A percentile compares a stretch with the other conserved stretches of the same genome.
phyloP scores from a whole-genome alignment of 306 rosid genomes.

The Glycine tomentella region DNA sequence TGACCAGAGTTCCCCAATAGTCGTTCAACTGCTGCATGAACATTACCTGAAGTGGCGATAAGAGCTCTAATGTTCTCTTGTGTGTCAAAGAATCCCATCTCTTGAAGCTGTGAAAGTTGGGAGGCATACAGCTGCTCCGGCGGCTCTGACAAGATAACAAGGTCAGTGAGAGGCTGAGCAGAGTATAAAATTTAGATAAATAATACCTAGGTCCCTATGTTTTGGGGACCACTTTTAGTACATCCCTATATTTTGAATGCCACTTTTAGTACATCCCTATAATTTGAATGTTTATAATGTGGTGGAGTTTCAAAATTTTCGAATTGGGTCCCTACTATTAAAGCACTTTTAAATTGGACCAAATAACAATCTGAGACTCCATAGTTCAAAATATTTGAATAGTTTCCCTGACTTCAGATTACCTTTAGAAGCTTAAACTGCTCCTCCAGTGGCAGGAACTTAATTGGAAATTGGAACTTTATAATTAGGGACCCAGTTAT shows the following conservation, averaged over 20 bases:
- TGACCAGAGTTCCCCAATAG: constrained; percentile 78
- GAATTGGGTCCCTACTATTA: background rate
- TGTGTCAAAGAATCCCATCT: constrained; percentile 91
- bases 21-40: constrained; percentile 87
- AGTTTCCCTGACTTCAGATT: background rate
- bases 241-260: background rate
- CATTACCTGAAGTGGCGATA: constrained; percentile 84
- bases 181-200: background rate
- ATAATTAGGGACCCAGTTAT: background rate
- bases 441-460: constrained; percentile 24
- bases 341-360: background rate
- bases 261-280: background rate
- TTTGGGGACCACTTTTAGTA: background rate
- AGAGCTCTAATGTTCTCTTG: constrained; percentile 90
- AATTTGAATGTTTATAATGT: background rate
- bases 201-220: background rate
- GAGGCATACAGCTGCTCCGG: constrained; percentile 86
- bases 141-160: constrained; percentile 60
- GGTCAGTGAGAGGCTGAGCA: constrained; percentile 19
- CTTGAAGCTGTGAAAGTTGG: constrained; percentile 89
- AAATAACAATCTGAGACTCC: background rate
- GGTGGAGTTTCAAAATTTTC: background rate
- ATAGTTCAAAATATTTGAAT: background rate
- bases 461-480: background rate
- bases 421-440: background rate